Evolutionary conservation across 176 grass and related monocot species (phyloP), one percentile per base, ranked within the genome.

Genomic region (Miscanthus lutarioriparius): DNA sequence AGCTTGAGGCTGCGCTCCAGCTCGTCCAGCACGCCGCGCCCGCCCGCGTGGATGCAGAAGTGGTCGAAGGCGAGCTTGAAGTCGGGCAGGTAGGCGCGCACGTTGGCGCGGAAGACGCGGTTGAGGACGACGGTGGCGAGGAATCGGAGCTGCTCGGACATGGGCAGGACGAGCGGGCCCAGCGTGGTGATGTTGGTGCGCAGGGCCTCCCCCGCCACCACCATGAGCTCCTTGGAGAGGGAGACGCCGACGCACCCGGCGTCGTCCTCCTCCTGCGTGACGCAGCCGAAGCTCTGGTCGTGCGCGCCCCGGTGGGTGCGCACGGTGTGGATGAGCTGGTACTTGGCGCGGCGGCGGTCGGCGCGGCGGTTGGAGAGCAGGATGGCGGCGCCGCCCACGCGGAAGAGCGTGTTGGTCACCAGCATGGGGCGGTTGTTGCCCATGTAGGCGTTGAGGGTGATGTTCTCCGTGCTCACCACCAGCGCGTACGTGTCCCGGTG

Each of bases 31-130:
- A 98, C 96, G 2, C 91, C 96, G 2, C 96, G 72, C 1, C 96
- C 96, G 0, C 93, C 96, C 1, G 96, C 96, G 79, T 98, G 96
- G 84, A 98, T 93, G 96, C 96, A 98, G 86, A 98, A 98, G 78
- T 98, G 96, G n/a, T 98, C 96, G 38, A 98, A 88, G 1, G 96
- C 96, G n/a, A 93, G 76, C 81, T 81, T 95, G 87, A 98, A 98
- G 82, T 98, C 93, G 0, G 96, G 96, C 0, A 98, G 88, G 77
- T 98, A 98, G 1, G 85, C 78, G 68, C 85, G 85, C 11, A 96
- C 83, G 8, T 40, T 61, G 38, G 91, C 80, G 72, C 93, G 90
- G 74, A 97, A 91, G 23, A 97, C 83, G 74, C 83, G 85, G 23
- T 73, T 88, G 79, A 97, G 84, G 16, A 97, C 73, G 64, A 94